Evolutionary conservation across 129 eudicot genomes (phyloP).

Genomic region (Flaveria robusta): DNA sequence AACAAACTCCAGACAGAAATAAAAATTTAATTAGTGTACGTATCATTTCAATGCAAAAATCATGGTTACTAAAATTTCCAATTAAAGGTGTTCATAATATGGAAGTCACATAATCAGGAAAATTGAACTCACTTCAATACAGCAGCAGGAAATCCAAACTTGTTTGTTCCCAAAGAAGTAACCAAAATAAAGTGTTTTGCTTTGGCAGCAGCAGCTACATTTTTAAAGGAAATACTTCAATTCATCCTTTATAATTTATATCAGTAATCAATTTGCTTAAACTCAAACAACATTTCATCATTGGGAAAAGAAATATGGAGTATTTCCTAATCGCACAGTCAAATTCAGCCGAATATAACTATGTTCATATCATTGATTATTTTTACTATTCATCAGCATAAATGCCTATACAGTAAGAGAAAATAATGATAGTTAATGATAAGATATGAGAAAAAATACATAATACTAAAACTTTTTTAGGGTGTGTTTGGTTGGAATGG

Average conservation of each 20-base stretch:
- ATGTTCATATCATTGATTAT: not conserved
- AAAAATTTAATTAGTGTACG: constrained; percentile 13
- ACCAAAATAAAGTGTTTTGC: constrained; percentile 81
- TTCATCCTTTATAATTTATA: constrained; percentile 21
- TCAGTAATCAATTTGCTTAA: not conserved
- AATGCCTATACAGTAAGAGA: not conserved
- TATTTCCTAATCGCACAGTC: constrained; percentile 12
- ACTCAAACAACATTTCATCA: constrained; percentile 12
- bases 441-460: not conserved
- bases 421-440: not conserved
- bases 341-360: constrained; percentile 8
- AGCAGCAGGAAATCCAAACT: constrained; percentile 97
- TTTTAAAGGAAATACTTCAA: constrained; percentile 14
- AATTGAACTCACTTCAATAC: constrained; percentile 71
- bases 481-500: not conserved
- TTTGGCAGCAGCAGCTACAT: constrained; percentile 84
- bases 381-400: not conserved
- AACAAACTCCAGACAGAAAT: constrained; percentile 61
- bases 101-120: not conserved
- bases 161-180: constrained; percentile 93
- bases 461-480: not conserved
- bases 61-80: constrained; percentile 17
- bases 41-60: constrained; percentile 17
- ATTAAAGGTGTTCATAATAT: constrained; percentile 6
- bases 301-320: not conserved